These are phyloP conservation scores for Syncephalastrum racemosum DNA, from an alignment of 371 early-diverging fungal species.

Conservation along the genomic window DNA sequence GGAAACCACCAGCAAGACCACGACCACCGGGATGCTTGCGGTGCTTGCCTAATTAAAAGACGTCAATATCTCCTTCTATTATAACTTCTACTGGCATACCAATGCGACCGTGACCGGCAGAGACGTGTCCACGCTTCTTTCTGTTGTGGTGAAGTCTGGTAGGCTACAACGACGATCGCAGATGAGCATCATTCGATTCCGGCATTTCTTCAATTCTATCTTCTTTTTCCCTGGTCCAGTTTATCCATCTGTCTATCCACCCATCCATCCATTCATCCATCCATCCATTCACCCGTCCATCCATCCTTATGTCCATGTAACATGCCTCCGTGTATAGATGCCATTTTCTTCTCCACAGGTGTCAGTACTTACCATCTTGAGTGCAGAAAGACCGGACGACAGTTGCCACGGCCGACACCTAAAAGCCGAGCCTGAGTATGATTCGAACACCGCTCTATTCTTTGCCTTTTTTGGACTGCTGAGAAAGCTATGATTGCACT, in stretches of 20 bases:
- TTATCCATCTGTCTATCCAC: slow-evolving; percentile 8
- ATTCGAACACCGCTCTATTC: too few species aligned
- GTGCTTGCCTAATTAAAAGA: slow-evolving; percentile 92
- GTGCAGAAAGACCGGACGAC: too few species aligned
- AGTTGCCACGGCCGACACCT: too few species aligned
- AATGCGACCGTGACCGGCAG: slow-evolving; percentile 93
- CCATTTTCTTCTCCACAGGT: slow-evolving; percentile 2
- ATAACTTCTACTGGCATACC: slow-evolving; percentile 27
- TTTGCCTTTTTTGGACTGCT: too few species aligned
- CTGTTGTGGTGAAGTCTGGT: slow-evolving; percentile 85
- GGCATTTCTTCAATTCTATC: background rate
- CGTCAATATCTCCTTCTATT: background rate
- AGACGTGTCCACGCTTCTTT: slow-evolving; percentile 93
- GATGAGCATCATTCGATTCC: background rate
- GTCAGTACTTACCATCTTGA: slow-evolving; percentile 26
- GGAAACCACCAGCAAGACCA: slow-evolving; percentile 99
- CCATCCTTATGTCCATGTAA: slow-evolving; percentile 3
- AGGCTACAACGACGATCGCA: slow-evolving; percentile 54
- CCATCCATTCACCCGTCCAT: slow-evolving; percentile 15
- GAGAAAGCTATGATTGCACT: too few species aligned
- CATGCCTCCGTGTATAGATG: background rate
- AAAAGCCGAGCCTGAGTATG: too few species aligned
- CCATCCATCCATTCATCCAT: slow-evolving; percentile 22
- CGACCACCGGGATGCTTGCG: slow-evolving; percentile 99
- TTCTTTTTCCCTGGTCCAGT: slow-evolving; percentile 2